Evolutionary conservation across 345 rosid genomes (phyloP).

Genomic region (Clarkia xantiana): DNA sequence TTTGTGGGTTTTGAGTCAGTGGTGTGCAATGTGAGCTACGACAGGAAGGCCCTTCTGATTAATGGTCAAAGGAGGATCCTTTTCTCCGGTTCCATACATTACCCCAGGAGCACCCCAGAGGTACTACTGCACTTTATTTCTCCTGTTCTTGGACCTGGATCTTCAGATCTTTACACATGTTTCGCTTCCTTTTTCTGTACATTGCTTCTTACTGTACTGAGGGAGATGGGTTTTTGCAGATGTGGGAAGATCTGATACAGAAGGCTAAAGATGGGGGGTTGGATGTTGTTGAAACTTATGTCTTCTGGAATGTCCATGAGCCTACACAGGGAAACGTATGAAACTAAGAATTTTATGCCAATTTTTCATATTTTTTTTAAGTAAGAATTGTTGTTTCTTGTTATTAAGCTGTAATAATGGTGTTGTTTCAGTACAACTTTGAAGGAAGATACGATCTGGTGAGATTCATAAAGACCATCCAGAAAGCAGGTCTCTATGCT

Average conservation of each 20-base stretch:
- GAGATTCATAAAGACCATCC: slow-evolving; percentile 71
- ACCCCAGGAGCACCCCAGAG: slow-evolving; percentile 90
- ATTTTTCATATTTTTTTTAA: not conserved
- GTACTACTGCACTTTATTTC: slow-evolving; percentile 13
- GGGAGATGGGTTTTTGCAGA: slow-evolving; percentile 22
- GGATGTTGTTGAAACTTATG: slow-evolving; percentile 94
- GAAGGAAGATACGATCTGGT: slow-evolving; percentile 94
- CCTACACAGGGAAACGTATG: slow-evolving; percentile 89
- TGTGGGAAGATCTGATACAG: slow-evolving; percentile 98
- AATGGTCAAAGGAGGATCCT: slow-evolving; percentile 84
- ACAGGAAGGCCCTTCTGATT: slow-evolving; percentile 68
- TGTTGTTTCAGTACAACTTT: slow-evolving; percentile 47
- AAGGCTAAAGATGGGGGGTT: slow-evolving; percentile 96
- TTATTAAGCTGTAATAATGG: not conserved
- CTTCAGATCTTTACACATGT: not conserved
- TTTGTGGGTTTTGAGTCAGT: slow-evolving; percentile 31
- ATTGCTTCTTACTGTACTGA: slow-evolving; percentile 5
- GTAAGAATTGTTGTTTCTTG: slow-evolving; percentile 1
- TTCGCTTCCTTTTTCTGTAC: not conserved
- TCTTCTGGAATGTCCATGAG: slow-evolving; percentile 98
- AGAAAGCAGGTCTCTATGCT: slow-evolving; percentile 85
- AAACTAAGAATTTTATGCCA: not conserved
- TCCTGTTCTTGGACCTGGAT: too few species aligned
- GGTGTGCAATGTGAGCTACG: slow-evolving; percentile 60
- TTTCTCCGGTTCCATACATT: slow-evolving; percentile 89